Conservation (phyloP, 805 yeast genomes). For the Ogataea nonfermentans region DNA sequence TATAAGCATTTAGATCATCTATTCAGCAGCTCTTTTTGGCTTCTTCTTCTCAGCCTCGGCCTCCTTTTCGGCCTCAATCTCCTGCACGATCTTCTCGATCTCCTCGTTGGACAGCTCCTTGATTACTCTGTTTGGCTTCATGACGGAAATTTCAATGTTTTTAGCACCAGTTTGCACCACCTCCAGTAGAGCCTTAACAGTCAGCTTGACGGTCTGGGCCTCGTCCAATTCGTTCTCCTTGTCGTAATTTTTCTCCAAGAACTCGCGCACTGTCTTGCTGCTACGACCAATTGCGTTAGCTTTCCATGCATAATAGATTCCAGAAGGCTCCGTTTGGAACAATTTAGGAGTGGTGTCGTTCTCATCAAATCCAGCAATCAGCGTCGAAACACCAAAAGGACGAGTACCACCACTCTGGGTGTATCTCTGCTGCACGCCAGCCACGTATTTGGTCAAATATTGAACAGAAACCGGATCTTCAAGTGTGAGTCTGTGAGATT, state of each 20-base stretch:
- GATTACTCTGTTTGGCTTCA: slow-evolving; percentile 66
- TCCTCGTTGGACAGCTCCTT: slow-evolving; percentile 64
- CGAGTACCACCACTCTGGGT: slow-evolving; percentile 98
- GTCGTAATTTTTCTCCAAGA: slow-evolving; percentile 82
- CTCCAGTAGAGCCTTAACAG: slow-evolving; percentile 85
- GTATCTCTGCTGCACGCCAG: slow-evolving; percentile 96
- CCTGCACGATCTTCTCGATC: slow-evolving; percentile 70
- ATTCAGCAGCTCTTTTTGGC: slow-evolving; percentile 32
- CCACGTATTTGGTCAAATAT: slow-evolving; percentile 88
- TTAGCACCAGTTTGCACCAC: slow-evolving; percentile 98
- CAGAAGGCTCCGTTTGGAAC: slow-evolving; percentile 96
- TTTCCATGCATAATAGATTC: slow-evolving; percentile 96
- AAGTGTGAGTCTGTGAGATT: slow-evolving; percentile 86
- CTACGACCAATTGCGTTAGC: slow-evolving; percentile 97
- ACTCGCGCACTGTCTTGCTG: slow-evolving; percentile 91
- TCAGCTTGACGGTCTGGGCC: slow-evolving; percentile 70
- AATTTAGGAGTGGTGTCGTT: slow-evolving; percentile 77
- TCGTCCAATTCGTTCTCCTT: slow-evolving; percentile 56
- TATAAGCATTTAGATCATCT: slow-evolving; percentile 1
- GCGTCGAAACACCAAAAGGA: slow-evolving; percentile 94
- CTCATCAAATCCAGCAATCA: slow-evolving; percentile 93
- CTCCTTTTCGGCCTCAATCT: slow-evolving; percentile 84
- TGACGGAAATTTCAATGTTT: slow-evolving; percentile 88
- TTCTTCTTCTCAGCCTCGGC: slow-evolving; percentile 77
- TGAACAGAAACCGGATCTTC: slow-evolving; percentile 93